Conservation (phyloP, 371 early-diverging fungal species). For the Encephalitozoon romaleae region DNA sequence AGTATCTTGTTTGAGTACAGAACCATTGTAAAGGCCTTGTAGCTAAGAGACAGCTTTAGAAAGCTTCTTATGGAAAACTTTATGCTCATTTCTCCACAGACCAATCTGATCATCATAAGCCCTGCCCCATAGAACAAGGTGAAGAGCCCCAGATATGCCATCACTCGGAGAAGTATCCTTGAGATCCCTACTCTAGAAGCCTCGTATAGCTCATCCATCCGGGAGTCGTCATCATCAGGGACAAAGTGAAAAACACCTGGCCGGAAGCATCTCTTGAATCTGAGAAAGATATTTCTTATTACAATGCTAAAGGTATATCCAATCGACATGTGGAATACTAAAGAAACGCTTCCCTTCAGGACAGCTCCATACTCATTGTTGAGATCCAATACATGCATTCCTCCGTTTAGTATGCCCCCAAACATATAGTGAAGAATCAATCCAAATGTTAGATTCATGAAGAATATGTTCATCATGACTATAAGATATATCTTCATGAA, state of each 20-base stretch:
- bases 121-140: background rate
- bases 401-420: background rate
- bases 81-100: background rate
- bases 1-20: conserved; percentile 3
- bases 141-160: background rate
- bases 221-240: background rate
- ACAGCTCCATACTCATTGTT: background rate
- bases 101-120: background rate
- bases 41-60: background rate
- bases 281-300: background rate
- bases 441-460: conserved; percentile 1
- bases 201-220: conserved; percentile 3
- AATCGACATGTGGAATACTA: background rate
- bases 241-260: background rate
- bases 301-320: background rate
- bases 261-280: conserved; percentile 7
- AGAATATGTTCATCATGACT: background rate
- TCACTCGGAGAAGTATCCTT: background rate
- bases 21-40: background rate
- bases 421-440: background rate
- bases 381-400: background rate
- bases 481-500: conserved; percentile 8
- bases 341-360: background rate
- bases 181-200: background rate
- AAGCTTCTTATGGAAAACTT: background rate